Conservation (phyloP, 805 yeast genomes). For the Candida alai region DNA sequence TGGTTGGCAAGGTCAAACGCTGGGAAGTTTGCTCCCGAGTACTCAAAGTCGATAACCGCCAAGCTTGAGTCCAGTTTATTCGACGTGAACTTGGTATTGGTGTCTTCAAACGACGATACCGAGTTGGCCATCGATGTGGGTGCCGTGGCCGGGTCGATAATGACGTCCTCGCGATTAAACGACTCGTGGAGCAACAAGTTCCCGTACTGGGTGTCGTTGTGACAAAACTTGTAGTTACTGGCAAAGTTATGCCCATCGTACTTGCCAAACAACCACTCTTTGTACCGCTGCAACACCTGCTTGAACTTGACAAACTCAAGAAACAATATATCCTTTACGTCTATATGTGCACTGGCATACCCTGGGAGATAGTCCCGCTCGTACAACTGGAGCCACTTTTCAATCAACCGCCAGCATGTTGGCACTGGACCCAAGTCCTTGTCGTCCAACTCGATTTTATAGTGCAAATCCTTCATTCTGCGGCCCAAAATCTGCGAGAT, state of each 20-base stretch:
- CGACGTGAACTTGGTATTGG: slow-evolving; percentile 23
- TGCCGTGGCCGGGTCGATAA: slow-evolving; percentile 12
- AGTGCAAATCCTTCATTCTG: slow-evolving; percentile 93
- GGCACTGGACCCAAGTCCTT: slow-evolving; percentile 58
- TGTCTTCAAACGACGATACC: slow-evolving; percentile 2
- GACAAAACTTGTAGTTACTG: slow-evolving; percentile 72
- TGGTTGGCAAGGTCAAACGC: slow-evolving; percentile 92
- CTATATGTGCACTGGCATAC: slow-evolving; percentile 26
- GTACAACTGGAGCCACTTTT: slow-evolving; percentile 60
- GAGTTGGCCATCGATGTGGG: slow-evolving; percentile 4
- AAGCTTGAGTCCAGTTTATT: slow-evolving; percentile 46
- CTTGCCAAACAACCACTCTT: slow-evolving; percentile 54
- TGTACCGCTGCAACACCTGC: slow-evolving; percentile 47
- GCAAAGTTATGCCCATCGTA: slow-evolving; percentile 44
- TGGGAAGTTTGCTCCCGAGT: slow-evolving; percentile 85
- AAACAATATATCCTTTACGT: slow-evolving; percentile 37
- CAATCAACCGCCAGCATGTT: slow-evolving; percentile 61
- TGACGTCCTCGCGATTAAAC: slow-evolving; percentile 47
- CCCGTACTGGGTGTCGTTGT: slow-evolving; percentile 96
- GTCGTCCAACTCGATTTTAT: slow-evolving; percentile 61
- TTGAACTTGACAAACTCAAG: slow-evolving; percentile 50
- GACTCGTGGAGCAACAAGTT: slow-evolving; percentile 65
- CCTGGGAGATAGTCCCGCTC: slow-evolving; percentile 41
- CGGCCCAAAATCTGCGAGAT: slow-evolving; percentile 84
- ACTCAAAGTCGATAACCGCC: slow-evolving; percentile 95